A percentile compares a stretch with the other conserved stretches of the same genome.
phyloP scores from a whole-genome alignment of 2,329 filamentous ascomycete species.

The Phialemonium atrogriseum region DNA sequence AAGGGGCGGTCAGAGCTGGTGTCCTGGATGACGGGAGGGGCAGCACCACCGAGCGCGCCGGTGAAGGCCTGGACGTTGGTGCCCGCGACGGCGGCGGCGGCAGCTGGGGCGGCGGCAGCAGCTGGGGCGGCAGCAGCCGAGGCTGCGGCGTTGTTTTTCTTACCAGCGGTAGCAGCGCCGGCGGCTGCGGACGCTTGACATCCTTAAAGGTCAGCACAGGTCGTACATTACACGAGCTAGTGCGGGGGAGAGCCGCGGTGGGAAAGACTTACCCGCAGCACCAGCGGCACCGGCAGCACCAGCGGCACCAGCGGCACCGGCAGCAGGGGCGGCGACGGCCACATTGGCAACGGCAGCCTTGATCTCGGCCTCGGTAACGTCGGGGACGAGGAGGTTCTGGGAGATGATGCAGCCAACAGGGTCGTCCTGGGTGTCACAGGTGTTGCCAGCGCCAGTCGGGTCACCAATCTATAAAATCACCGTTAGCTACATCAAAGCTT shows the following conservation, averaged over 20 bases:
- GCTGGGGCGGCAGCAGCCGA: constrained; percentile 1
- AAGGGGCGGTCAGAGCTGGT: constrained; percentile 31
- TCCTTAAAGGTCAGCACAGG: too few species aligned
- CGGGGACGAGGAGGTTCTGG: constrained; percentile 43
- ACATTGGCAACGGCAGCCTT: constrained; percentile 34
- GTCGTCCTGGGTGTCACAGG: constrained; percentile 42
- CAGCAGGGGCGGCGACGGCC: constrained; percentile 15
- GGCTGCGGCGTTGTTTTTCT: constrained; percentile 2
- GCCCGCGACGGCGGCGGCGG: constrained; percentile 12
- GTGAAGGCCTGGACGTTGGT: constrained; percentile 37
- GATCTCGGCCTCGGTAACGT: constrained; percentile 46
- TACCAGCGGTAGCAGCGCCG: constrained; percentile 1
- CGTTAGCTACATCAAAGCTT: constrained; percentile 10
- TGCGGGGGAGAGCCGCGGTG: too few species aligned
- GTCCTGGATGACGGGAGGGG: constrained; percentile 31
- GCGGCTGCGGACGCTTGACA: constrained; percentile 2
- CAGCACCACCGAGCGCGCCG: constrained; percentile 30
- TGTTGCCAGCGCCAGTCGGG: constrained; percentile 38
- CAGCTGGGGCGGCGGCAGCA: constrained; percentile 6
- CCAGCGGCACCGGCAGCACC: constrained; percentile 11
- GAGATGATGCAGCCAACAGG: constrained; percentile 47
- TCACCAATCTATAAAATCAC: constrained; percentile 18
- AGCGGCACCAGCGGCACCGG: constrained; percentile 8
- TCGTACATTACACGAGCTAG: too few species aligned
- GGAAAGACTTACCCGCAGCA: constrained; percentile 6